These are phyloP conservation scores for Ascochyta pisi DNA, from an alignment of 2,329 filamentous ascomycete genomes.

Conservation along the genomic window DNA sequence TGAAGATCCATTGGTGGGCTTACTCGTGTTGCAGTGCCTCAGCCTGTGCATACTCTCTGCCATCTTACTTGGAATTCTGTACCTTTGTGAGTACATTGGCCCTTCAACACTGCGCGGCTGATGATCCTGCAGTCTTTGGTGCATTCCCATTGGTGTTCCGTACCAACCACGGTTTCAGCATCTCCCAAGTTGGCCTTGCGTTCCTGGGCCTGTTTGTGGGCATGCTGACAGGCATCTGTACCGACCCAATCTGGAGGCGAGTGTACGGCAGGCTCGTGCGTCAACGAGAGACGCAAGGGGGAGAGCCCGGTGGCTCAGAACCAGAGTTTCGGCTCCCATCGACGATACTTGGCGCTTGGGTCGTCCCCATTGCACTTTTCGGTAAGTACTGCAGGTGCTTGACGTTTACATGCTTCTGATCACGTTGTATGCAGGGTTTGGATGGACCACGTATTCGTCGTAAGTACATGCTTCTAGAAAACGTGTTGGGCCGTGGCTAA, in stretches of 20 bases:
- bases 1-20: slow-evolving; percentile 34
- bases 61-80: slow-evolving; percentile 84
- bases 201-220: slow-evolving; percentile 72
- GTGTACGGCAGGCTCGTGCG: slow-evolving; percentile 66
- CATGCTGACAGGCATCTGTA: slow-evolving; percentile 68
- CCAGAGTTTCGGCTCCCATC: slow-evolving; percentile 87
- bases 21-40: slow-evolving; percentile 59
- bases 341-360: slow-evolving; percentile 68
- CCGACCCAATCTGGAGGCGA: slow-evolving; percentile 70
- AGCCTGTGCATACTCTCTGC: slow-evolving; percentile 83
- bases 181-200: slow-evolving; percentile 80
- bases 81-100: slow-evolving; percentile 62
- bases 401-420: slow-evolving; percentile 39
- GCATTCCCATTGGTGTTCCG: slow-evolving; percentile 83
- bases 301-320: slow-evolving; percentile 68
- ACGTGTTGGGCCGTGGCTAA: slow-evolving; percentile 41
- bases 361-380: slow-evolving; percentile 84
- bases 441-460: slow-evolving; percentile 78
- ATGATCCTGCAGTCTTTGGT: slow-evolving; percentile 52
- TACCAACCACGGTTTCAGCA: slow-evolving; percentile 74
- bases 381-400: slow-evolving; percentile 56
- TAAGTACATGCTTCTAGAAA: slow-evolving; percentile 72
- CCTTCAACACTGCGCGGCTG: slow-evolving; percentile 72
- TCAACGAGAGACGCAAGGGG: slow-evolving; percentile 60
- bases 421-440: slow-evolving; percentile 64